Conservation (phyloP, 228 moss, liverwort and hornwort species). For the Sphagnum fallax region DNA sequence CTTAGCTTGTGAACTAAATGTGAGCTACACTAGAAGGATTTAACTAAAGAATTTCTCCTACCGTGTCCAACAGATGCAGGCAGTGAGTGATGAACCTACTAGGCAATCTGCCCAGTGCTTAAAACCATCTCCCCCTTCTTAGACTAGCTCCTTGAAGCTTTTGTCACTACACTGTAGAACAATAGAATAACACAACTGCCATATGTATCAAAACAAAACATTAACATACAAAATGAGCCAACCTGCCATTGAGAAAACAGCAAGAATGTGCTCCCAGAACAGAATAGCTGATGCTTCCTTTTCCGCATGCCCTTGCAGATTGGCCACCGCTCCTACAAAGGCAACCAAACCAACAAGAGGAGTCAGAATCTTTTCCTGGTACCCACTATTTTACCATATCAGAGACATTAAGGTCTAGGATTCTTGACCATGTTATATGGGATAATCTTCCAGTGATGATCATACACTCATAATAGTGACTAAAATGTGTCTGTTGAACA, state of each 20-base stretch:
- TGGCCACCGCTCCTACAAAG: constrained; percentile 71
- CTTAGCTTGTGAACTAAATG: too few relatives aligned
- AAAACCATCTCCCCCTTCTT: too few relatives aligned
- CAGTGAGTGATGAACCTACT: too few relatives aligned
- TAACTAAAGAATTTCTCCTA: too few relatives aligned
- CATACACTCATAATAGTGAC: neutral
- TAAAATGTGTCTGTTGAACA: neutral
- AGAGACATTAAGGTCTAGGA: neutral
- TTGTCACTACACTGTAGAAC: too few relatives aligned
- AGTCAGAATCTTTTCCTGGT: neutral
- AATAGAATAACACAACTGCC: too few relatives aligned
- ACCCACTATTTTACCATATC: neutral
- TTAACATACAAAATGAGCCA: constrained; percentile 75
- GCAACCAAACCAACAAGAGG: constrained; percentile 1
- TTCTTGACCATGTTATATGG: neutral
- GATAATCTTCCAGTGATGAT: neutral
- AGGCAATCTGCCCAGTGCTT: too few relatives aligned
- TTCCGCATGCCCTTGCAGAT: constrained; percentile 63
- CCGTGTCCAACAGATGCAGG: too few relatives aligned
- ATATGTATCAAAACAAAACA: constrained; percentile 35
- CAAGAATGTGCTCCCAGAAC: constrained; percentile 77
- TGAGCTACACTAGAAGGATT: too few relatives aligned
- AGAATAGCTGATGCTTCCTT: constrained; percentile 87
- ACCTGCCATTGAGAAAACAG: constrained; percentile 52
- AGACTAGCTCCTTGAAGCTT: too few relatives aligned